These are phyloP conservation scores for Dothistroma septosporum DNA, from an alignment of 2,329 filamentous ascomycete species.

Conservation along the genomic window DNA sequence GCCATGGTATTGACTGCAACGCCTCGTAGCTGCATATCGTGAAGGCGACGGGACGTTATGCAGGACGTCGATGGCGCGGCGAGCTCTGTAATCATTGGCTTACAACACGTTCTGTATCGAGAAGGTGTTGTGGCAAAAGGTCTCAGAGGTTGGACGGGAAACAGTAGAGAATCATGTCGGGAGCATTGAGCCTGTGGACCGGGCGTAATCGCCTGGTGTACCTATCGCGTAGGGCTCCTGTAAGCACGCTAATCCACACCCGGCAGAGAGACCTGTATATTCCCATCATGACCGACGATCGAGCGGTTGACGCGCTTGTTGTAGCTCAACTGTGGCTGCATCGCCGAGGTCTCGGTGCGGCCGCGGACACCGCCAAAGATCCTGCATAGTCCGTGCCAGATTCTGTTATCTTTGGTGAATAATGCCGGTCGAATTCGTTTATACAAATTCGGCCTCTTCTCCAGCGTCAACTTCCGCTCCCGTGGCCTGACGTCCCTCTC, in stretches of 20 bases:
- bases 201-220: too few relatives aligned
- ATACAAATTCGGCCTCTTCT: neutral
- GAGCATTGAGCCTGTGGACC: too few relatives aligned
- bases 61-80: neutral
- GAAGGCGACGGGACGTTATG: neutral
- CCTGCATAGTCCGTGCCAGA: neutral
- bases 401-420: neutral
- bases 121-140: neutral
- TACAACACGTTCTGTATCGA: neutral
- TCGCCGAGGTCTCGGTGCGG: neutral
- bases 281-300: too few relatives aligned
- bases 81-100: neutral
- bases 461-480: too few relatives aligned
- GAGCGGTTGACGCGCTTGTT: too few relatives aligned
- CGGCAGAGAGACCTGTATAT: too few relatives aligned
- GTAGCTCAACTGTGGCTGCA: neutral
- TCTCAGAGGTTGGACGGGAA: neutral
- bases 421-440: neutral
- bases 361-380: neutral
- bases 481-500: too few relatives aligned
- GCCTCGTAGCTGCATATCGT: neutral
- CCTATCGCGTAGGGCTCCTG: too few relatives aligned
- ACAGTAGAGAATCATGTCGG: too few relatives aligned
- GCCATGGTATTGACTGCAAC: neutral
- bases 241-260: neutral